Conservation (phyloP, 2,329 filamentous ascomycete genomes). For the Incumbomyces lentus region DNA sequence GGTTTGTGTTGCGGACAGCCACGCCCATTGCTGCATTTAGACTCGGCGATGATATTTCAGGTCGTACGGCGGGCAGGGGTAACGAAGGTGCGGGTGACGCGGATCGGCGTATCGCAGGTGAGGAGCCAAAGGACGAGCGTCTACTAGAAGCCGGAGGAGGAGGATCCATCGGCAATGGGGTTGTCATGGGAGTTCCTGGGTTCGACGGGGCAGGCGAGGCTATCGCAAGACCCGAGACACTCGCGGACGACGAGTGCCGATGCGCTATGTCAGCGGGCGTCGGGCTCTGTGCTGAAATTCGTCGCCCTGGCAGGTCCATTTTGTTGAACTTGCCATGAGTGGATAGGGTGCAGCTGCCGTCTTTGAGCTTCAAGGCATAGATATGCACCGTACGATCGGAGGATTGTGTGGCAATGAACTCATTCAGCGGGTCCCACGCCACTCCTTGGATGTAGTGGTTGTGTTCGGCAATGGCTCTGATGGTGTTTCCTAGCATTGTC, state of each 20-base stretch:
- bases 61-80: slow-evolving; percentile 89
- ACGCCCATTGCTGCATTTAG: slow-evolving; percentile 46
- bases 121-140: slow-evolving; percentile 81
- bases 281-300: slow-evolving; percentile 84
- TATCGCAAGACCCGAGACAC: slow-evolving; percentile 41
- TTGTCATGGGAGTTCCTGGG: slow-evolving; percentile 83
- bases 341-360: slow-evolving; percentile 79
- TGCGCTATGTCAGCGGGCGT: slow-evolving; percentile 73
- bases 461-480: slow-evolving; percentile 92
- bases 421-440: slow-evolving; percentile 94
- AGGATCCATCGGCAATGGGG: slow-evolving; percentile 90
- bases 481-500: slow-evolving; percentile 35
- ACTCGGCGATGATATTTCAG: slow-evolving; percentile 73
- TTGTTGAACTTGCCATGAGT: slow-evolving; percentile 73
- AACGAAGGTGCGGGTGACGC: slow-evolving; percentile 88
- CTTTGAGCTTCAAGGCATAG: slow-evolving; percentile 90
- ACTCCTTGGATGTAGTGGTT: slow-evolving; percentile 98
- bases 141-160: slow-evolving; percentile 74
- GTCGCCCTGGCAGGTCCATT: slow-evolving; percentile 83
- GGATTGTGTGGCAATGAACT: slow-evolving; percentile 95
- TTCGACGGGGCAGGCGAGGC: slow-evolving; percentile 83
- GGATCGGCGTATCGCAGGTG: slow-evolving; percentile 68
- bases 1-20: slow-evolving; percentile 70
- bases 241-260: slow-evolving; percentile 44
- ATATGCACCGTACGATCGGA: slow-evolving; percentile 97